phyloP scores from a whole-genome alignment of 2,329 filamentous ascomycete genomes.

The Salinomyces thailandicus region DNA sequence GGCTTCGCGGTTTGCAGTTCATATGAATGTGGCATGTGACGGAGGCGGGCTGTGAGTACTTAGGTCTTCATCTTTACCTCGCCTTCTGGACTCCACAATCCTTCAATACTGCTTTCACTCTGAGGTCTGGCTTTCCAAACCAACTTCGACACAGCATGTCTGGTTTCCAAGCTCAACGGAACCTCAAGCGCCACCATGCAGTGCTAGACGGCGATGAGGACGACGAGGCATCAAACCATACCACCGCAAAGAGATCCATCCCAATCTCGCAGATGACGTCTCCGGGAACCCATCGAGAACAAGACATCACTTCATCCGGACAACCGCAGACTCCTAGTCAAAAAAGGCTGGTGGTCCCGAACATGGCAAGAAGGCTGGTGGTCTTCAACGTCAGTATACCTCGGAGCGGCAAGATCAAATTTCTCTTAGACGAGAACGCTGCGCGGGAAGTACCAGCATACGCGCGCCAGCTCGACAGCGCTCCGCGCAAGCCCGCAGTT shows the following conservation, averaged over 20 bases:
- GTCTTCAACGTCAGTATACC: background rate
- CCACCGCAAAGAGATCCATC: too few species aligned
- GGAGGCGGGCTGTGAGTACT: too few species aligned
- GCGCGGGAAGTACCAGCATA: constrained; percentile 1
- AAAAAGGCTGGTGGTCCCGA: background rate
- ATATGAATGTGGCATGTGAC: too few species aligned
- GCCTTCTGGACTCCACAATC: background rate
- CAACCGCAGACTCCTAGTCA: background rate
- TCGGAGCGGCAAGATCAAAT: background rate
- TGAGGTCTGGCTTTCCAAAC: background rate
- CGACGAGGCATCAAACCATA: too few species aligned
- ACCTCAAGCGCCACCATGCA: background rate
- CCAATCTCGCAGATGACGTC: too few species aligned
- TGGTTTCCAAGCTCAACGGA: background rate
- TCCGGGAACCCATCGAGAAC: too few species aligned
- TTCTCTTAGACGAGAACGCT: constrained; percentile 2
- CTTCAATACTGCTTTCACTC: background rate
- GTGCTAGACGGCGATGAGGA: background rate
- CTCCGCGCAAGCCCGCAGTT: background rate
- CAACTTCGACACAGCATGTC: background rate
- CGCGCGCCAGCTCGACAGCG: constrained; percentile 1
- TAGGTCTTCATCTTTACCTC: background rate
- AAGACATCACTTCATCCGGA: too few species aligned
- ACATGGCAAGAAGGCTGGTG: background rate
- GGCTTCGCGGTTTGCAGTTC: too few species aligned